Conservation (phyloP, 305 asterid species). For the Solanum hybrid region DNA sequence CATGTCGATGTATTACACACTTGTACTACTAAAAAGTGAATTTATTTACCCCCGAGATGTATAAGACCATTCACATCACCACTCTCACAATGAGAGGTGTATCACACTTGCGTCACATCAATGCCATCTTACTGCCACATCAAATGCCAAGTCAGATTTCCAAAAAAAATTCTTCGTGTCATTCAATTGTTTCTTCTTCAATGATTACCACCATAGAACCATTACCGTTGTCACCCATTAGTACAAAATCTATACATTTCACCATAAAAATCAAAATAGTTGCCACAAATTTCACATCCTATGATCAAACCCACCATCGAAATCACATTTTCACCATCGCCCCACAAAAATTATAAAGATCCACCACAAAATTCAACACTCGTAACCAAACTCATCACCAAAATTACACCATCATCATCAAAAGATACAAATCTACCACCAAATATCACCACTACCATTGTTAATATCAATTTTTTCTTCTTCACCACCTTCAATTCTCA, state of each 20-base stretch:
- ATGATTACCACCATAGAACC: neutral
- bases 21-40: neutral
- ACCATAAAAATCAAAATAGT: too few relatives aligned
- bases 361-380: too few relatives aligned
- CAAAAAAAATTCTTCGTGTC: neutral
- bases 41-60: neutral
- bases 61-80: neutral
- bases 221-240: neutral
- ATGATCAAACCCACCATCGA: too few relatives aligned
- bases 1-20: neutral
- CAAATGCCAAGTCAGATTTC: neutral
- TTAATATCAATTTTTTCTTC: too few relatives aligned
- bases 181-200: neutral
- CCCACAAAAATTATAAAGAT: too few relatives aligned
- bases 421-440: too few relatives aligned
- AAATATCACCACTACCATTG: too few relatives aligned
- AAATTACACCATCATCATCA: too few relatives aligned
- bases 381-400: too few relatives aligned
- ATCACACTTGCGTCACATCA: neutral
- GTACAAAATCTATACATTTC: neutral
- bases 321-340: too few relatives aligned
- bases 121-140: neutral
- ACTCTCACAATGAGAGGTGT: neutral
- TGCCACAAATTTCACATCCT: too few relatives aligned
- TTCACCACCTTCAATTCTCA: too few relatives aligned